phyloP scores from a whole-genome alignment of 2,329 filamentous ascomycete species.

The Hirsutella thompsonii region DNA sequence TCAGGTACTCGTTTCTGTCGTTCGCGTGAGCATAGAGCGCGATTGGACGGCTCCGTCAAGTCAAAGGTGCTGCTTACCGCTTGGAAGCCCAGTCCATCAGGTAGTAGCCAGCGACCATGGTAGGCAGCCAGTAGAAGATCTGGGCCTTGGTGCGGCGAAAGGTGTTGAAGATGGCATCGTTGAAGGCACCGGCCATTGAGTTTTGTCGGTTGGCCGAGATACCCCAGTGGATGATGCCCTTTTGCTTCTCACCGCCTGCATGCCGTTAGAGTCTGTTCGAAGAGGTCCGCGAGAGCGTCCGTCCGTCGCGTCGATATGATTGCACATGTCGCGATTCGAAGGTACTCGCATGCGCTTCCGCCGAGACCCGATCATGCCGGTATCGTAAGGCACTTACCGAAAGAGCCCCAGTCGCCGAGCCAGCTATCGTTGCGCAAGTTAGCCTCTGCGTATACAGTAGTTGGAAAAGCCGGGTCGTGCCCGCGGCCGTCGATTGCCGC shows the following conservation, averaged over 20 bases:
- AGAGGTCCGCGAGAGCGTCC: not conserved
- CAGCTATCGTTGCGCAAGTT: constrained; percentile 36
- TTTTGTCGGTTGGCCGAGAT: constrained; percentile 81
- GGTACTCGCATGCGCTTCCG: not conserved
- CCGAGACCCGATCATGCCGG: not conserved
- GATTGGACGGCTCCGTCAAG: not conserved
- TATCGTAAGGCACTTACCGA: constrained; percentile 37
- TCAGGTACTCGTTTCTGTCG: constrained; percentile 63
- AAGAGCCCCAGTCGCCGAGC: constrained; percentile 60
- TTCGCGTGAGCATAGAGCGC: not conserved
- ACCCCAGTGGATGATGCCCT: constrained; percentile 57
- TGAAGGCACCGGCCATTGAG: constrained; percentile 62
- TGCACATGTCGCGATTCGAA: not conserved
- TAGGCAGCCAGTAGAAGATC: constrained; percentile 78
- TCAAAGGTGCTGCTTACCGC: constrained; percentile 46
- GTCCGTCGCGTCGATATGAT: not conserved
- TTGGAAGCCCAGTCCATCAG: constrained; percentile 84
- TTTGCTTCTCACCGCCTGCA: constrained; percentile 45
- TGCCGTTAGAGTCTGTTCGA: not conserved
- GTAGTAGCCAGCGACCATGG: constrained; percentile 67
- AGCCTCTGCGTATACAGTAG: constrained; percentile 7
- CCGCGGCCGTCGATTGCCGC: not conserved
- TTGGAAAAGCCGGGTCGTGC: not conserved
- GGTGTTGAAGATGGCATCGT: constrained; percentile 90
- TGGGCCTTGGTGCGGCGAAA: constrained; percentile 78